Evolutionary conservation across 495 filamentous ascomycete genomes (phyloP).

Genomic region (Sabuloglossum arenarium): DNA sequence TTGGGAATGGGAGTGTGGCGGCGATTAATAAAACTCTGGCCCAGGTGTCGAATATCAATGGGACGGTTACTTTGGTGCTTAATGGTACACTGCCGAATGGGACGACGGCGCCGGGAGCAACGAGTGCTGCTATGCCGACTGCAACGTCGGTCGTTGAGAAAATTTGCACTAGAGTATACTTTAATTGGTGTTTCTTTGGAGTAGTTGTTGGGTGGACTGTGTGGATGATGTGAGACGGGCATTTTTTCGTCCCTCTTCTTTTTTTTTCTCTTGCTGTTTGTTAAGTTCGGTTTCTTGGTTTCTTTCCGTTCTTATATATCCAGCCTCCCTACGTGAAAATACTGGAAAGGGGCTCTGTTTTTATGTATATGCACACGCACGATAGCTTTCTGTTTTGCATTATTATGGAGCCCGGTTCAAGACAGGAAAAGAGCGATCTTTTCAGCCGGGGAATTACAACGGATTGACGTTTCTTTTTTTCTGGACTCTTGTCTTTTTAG

Average conservation of each 20-base stretch:
- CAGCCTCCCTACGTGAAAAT: no score
- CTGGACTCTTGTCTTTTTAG: neutral
- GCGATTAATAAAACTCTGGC: neutral
- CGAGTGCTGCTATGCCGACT: slow-evolving; percentile 20
- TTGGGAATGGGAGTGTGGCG: slow-evolving; percentile 37
- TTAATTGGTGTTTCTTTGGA: slow-evolving; percentile 29
- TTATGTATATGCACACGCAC: no score
- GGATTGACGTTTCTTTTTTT: neutral
- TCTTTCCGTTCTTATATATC: neutral
- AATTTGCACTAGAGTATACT: slow-evolving; percentile 29
- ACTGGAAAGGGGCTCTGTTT: no score
- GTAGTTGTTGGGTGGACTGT: slow-evolving; percentile 30
- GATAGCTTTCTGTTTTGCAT: no score
- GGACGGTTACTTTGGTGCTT: slow-evolving; percentile 51
- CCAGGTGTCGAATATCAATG: slow-evolving; percentile 33
- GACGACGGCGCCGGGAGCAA: slow-evolving; percentile 44
- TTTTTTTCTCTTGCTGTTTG: neutral
- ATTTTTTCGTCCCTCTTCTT: no score
- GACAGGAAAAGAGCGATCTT: no score
- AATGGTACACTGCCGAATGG: slow-evolving; percentile 78
- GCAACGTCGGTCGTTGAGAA: slow-evolving; percentile 14
- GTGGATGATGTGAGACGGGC: slow-evolving; percentile 10
- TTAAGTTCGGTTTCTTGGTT: neutral
- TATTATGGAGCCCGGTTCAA: no score
- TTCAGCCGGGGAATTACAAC: no score